Conservation (phyloP, 2,329 filamentous ascomycete genomes). For the Exophiala dermatitidis region DNA sequence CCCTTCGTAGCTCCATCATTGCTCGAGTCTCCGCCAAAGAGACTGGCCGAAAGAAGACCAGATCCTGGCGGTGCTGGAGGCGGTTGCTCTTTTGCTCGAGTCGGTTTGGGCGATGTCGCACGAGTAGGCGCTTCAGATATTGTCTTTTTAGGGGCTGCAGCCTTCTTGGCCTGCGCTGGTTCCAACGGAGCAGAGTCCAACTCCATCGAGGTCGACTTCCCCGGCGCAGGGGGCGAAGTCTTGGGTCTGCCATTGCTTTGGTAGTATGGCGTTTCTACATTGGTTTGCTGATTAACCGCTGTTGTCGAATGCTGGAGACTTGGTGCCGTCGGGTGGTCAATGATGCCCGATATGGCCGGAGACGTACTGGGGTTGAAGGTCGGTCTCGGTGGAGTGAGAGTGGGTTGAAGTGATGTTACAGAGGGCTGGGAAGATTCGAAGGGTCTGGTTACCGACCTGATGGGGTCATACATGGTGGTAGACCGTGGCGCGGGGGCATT, state of each 20-base stretch:
- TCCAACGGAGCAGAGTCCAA: slow-evolving; percentile 22
- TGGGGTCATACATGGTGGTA: slow-evolving; percentile 75
- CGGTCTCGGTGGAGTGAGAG: slow-evolving; percentile 44
- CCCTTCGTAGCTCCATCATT: slow-evolving; percentile 39
- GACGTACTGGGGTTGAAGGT: slow-evolving; percentile 71
- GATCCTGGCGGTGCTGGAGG: slow-evolving; percentile 55
- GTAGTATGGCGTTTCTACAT: slow-evolving; percentile 28
- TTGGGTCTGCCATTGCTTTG: slow-evolving; percentile 32
- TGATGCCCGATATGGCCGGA: slow-evolving; percentile 82
- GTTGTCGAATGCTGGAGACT: slow-evolving; percentile 11
- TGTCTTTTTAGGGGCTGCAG: slow-evolving; percentile 38
- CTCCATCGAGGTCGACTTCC: slow-evolving; percentile 17
- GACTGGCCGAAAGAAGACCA: slow-evolving; percentile 55
- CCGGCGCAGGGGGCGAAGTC: slow-evolving; percentile 12
- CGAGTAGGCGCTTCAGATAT: slow-evolving; percentile 47
- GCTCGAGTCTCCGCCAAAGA: slow-evolving; percentile 49
- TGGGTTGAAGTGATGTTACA: slow-evolving; percentile 60
- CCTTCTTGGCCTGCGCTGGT: slow-evolving; percentile 29
- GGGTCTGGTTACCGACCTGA: slow-evolving; percentile 60
- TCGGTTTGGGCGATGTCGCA: slow-evolving; percentile 50
- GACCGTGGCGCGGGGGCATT: slow-evolving; percentile 23
- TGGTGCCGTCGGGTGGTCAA: slow-evolving; percentile 55
- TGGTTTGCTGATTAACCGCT: slow-evolving; percentile 21
- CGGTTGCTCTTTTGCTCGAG: slow-evolving; percentile 49
- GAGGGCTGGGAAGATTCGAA: slow-evolving; percentile 44